Evolutionary conservation across 75 land plant genomes (phyloP), one percentile per base, ranked within the genome.

Genomic region (Pinus tabuliformis): DNA sequence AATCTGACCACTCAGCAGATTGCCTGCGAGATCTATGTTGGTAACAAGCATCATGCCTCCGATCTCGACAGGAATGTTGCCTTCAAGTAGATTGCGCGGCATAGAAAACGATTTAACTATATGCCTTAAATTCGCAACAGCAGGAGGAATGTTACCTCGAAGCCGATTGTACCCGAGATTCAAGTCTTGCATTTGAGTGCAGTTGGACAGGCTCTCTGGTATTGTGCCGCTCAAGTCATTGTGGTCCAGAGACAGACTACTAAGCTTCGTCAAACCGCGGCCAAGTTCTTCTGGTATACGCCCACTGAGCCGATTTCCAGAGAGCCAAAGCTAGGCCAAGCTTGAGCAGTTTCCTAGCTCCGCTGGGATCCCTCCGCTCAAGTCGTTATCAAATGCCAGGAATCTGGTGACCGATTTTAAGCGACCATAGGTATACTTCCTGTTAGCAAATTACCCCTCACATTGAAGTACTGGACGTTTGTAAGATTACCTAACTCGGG

Each of bases 311-410:
- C 8, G 30, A 80, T 91, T 91, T 39, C 30, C 18, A 18, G 80
- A 68, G 36, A 86, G 79, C 8, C 78, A 65, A 75, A 93, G 78
- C 6, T 71, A 36, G 9, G 9, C 12, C 39, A 91, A 82, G 62
- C 73, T 74, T 11, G 82, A 68, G 61, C 84, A 80, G 70, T 84
- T 84, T 4, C 92, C 92, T 16, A 94, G 75, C 77, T 88, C 86
- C 15, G 85, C 17, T 5, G 97, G 97, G 59, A 94, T 88, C 17
- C 83, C 76, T 22, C 97, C 94, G 12, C 75, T 75, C 18, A 94
- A 79, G 54, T 76, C 58, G 77, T 90, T 92, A 6, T 83, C n/a
- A 37, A 79, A 77, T 24, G 90, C 78, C 13, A 70, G 39, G 56
- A 94, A 60, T 22, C 59, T 70, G 57, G 76, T 45, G 57, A 94